Evolutionary conservation across 163 green algal genomes (phyloP).

Genomic region (Prototheca cutis): DNA sequence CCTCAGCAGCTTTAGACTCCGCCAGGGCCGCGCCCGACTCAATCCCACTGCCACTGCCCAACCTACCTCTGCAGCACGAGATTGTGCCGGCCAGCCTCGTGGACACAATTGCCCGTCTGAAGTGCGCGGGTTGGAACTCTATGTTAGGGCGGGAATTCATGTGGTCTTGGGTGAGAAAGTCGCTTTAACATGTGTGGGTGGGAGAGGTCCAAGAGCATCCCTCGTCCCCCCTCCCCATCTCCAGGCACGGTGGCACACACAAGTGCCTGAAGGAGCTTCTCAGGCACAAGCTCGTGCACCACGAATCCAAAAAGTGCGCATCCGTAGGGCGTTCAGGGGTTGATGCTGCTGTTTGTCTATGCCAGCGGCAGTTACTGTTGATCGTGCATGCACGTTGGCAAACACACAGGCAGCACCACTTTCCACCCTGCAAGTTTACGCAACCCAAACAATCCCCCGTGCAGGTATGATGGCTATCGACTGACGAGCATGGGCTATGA

Average conservation of each 20-base stretch:
- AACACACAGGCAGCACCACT: not conserved
- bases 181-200: not conserved
- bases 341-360: too few relatives aligned
- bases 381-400: too few relatives aligned
- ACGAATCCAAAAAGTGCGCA: conserved; percentile 69
- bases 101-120: conserved; percentile 86
- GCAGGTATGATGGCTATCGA: conserved; percentile 86
- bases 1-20: too few relatives aligned
- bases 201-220: not conserved
- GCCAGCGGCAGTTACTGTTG: too few relatives aligned
- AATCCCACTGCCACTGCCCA: too few relatives aligned
- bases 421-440: not conserved
- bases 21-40: too few relatives aligned
- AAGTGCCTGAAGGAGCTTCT: conserved; percentile 76
- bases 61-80: conserved; percentile 96
- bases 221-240: not conserved
- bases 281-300: conserved; percentile 94
- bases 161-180: too few relatives aligned
- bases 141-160: too few relatives aligned
- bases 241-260: conserved; percentile 72
- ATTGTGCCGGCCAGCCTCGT: conserved; percentile 89
- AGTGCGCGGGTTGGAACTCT: too few relatives aligned
- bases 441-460: not conserved
- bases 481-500: conserved; percentile 95
- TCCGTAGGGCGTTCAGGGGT: too few relatives aligned